phyloP scores from a whole-genome alignment of 257 asterid species.

The Capsicum chinense region DNA sequence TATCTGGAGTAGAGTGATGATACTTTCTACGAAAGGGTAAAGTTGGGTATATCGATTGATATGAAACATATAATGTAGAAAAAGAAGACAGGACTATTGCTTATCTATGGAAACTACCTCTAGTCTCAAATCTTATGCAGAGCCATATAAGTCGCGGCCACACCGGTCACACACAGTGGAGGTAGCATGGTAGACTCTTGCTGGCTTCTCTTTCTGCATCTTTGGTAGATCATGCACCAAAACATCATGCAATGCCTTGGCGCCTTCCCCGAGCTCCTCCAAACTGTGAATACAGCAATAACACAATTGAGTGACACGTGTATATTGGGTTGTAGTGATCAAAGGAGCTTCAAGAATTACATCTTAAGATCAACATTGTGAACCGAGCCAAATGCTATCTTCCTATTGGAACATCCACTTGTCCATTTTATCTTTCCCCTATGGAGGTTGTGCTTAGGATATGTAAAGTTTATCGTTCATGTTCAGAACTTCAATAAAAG shows the following conservation, averaged over 20 bases:
- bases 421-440: not conserved
- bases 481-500: not conserved
- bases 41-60: not conserved
- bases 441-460: not conserved
- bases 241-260: conserved; percentile 72
- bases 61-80: not conserved
- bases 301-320: conserved; percentile 9
- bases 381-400: conserved; percentile 8
- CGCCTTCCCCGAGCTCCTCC: conserved; percentile 80
- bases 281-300: conserved; percentile 46
- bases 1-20: not conserved
- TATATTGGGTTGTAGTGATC: not conserved
- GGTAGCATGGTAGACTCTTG: conserved; percentile 37
- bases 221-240: conserved; percentile 69
- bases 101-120: conserved; percentile 12
- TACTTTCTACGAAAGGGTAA: not conserved
- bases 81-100: not conserved
- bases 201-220: conserved; percentile 68
- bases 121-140: conserved; percentile 30
- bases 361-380: not conserved
- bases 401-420: not conserved
- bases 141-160: conserved; percentile 63
- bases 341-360: not conserved
- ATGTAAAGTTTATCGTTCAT: not conserved
- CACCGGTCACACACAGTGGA: conserved; percentile 75